Conservation (phyloP, 768 basidiomycete species). For the Amanita rimosa region DNA sequence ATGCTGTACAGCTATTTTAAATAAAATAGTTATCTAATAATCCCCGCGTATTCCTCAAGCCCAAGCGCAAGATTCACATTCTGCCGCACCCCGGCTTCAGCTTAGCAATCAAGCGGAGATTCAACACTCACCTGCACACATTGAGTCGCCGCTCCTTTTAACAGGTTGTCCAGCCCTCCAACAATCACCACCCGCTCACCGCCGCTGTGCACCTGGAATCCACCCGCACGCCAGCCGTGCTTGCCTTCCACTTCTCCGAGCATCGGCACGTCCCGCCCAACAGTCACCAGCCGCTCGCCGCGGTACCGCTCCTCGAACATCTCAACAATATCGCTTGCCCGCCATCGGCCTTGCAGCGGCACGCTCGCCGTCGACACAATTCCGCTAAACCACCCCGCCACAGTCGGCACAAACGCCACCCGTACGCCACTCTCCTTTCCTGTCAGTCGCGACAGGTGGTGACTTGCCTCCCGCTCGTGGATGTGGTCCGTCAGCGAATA, state of each 20-base stretch:
- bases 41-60: conserved; percentile 39
- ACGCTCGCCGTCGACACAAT: conserved; percentile 83
- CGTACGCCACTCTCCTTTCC: conserved; percentile 23
- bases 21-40: not conserved
- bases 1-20: conserved; percentile 1
- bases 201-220: conserved; percentile 84
- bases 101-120: not conserved
- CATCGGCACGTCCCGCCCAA: conserved; percentile 61
- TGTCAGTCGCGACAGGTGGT: conserved; percentile 65
- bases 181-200: conserved; percentile 93
- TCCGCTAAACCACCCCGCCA: conserved; percentile 94
- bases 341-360: conserved; percentile 56
- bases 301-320: conserved; percentile 74
- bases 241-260: conserved; percentile 66
- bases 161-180: conserved; percentile 89
- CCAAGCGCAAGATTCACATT: conserved; percentile 53
- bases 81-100: conserved; percentile 21
- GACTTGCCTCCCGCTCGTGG: conserved; percentile 91
- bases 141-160: conserved; percentile 99
- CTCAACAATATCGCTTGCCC: conserved; percentile 59
- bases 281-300: conserved; percentile 59
- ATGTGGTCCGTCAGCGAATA: conserved; percentile 96
- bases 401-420: conserved; percentile 78
- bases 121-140: conserved; percentile 42
- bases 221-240: conserved; percentile 88